A percentile compares a stretch with the other conserved stretches of the same genome.
These are phyloP conservation scores for Acacia pycnantha DNA, from an alignment of 331 rosid species.

Conservation along the genomic window DNA sequence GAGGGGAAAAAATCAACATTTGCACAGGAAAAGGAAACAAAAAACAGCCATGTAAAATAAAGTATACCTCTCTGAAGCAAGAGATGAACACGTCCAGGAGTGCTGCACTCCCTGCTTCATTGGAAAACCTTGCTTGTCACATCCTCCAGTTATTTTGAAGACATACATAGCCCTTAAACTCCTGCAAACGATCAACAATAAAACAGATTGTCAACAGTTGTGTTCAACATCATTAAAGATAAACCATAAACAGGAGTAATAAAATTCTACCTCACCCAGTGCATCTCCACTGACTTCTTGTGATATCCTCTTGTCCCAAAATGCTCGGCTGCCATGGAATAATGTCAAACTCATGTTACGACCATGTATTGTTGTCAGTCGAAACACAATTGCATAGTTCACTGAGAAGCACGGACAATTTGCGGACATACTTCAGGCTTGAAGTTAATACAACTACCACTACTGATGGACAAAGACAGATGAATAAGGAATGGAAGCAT, in stretches of 20 bases:
- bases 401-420: neutral
- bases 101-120: constrained; percentile 68
- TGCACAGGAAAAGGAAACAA: neutral
- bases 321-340: constrained; percentile 1
- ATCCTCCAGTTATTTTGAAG: constrained; percentile 61
- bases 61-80: constrained; percentile 51
- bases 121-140: constrained; percentile 67
- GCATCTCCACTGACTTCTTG: constrained; percentile 17
- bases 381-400: neutral
- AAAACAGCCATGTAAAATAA: neutral
- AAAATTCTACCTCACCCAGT: neutral
- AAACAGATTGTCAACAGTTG: neutral
- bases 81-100: constrained; percentile 58
- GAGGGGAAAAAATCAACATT: neutral
- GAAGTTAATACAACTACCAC: neutral
- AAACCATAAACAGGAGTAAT: neutral
- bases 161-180: constrained; percentile 57
- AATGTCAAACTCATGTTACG: neutral
- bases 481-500: neutral
- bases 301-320: constrained; percentile 17
- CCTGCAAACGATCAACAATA: constrained; percentile 10
- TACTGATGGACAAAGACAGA: neutral
- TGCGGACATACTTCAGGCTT: neutral
- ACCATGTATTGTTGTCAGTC: neutral
- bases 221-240: neutral